A percentile compares a stretch with the other conserved stretches of the same genome.
Conservation (phyloP, 1,139 yeast species). For the Candida smagusa region DNA sequence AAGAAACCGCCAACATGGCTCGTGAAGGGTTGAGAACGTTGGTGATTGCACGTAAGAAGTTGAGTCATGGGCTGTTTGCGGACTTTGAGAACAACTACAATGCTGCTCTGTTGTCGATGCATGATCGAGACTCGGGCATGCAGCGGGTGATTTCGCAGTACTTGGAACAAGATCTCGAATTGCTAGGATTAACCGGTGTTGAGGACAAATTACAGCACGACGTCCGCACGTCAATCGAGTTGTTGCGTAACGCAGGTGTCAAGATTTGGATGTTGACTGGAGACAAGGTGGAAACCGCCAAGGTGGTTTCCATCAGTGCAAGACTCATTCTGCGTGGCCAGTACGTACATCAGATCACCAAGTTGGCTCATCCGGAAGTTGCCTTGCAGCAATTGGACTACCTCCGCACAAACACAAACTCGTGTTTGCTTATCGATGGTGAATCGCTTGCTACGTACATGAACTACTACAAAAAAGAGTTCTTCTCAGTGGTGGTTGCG, state of each 20-base stretch:
- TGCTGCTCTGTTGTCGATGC: slow-evolving; percentile 76
- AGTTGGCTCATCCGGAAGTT: slow-evolving; percentile 51
- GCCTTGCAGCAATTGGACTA: slow-evolving; percentile 77
- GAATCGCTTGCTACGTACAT: slow-evolving; percentile 76
- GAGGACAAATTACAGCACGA: slow-evolving; percentile 92
- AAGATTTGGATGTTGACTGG: slow-evolving; percentile 99
- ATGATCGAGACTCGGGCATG: slow-evolving; percentile 72
- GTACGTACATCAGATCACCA: slow-evolving; percentile 82
- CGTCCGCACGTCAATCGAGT: slow-evolving; percentile 88
- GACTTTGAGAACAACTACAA: slow-evolving; percentile 63
- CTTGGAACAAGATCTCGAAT: slow-evolving; percentile 80
- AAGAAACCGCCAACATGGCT: slow-evolving; percentile 97
- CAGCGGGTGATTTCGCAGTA: slow-evolving; percentile 62
- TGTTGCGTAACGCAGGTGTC: slow-evolving; percentile 91
- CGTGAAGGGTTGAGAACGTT: slow-evolving; percentile 95
- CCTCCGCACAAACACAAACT: slow-evolving; percentile 58
- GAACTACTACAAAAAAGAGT: slow-evolving; percentile 61
- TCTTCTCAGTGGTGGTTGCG: slow-evolving; percentile 69
- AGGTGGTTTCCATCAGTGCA: slow-evolving; percentile 94
- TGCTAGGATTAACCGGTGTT: slow-evolving; percentile 93
- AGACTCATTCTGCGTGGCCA: slow-evolving; percentile 91
- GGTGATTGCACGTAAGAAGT: slow-evolving; percentile 80
- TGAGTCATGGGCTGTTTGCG: slow-evolving; percentile 52
- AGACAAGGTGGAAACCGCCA: slow-evolving; percentile 97
- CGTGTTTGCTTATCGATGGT: slow-evolving; percentile 90